Evolutionary conservation across 495 filamentous ascomycete species (phyloP), one percentile per base, ranked within the genome.

Genomic region (Daldinia bambusicola): DNA sequence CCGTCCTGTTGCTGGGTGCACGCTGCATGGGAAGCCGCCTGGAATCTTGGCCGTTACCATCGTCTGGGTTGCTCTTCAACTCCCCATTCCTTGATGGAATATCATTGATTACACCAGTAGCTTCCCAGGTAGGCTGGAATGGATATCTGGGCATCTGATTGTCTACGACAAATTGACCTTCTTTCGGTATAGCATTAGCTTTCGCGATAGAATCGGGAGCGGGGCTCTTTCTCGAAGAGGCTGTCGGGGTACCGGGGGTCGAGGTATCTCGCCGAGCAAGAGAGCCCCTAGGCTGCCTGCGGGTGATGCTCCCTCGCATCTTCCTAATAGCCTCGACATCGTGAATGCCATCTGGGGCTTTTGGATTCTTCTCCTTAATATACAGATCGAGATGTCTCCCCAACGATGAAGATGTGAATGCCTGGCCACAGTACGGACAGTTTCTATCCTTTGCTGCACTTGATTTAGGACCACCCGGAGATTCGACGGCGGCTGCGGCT

Each of bases 371-470:
- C 71, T 91, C 89, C 76, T 92, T 92, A 67, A 97, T 91, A 76
- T 94, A 97, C 37, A 95, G 86, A 76, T 97, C 94, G 30, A 97
- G 87, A 81, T 97, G 94, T 40, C 94, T 91, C 26, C 94, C 94
- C n/a, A 97, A 85, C 3, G 93, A 95, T 6, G 93, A 97, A 7
- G 94, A 97, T 2, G 94, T 97, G 71, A 97, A 97, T 2, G 89
- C 79, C 76, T 95, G 92, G 43, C 88, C 80, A 79, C 94, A 97
- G 82, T 91, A 97, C 18, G 91, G 92, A 77, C 94, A 97, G 74
- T 83, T 87, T 69, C 88, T 90, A 82, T 97, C 93, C 79, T 97
- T 97, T 34, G 77, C 62, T 74, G 83, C 66, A 82, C 80, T 73
- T 9, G 57, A 8, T 56, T 84, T 84, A 7, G 68, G 48, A 20